Base-by-base conservation (phyloP, 1,284 basidiomycete genomes). In the Boletellus sp. region DNA sequence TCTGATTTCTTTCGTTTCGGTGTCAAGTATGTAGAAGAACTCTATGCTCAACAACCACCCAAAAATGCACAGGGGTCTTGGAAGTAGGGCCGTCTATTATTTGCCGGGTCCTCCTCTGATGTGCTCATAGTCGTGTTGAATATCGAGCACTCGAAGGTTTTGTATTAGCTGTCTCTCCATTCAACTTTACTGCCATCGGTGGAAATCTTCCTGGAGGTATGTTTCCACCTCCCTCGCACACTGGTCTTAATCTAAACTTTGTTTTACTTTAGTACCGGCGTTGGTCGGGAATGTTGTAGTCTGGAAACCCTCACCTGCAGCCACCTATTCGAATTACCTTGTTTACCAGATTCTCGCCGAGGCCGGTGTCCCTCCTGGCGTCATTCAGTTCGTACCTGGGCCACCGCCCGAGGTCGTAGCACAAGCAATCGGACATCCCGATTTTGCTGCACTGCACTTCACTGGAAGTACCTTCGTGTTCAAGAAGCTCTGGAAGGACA, bases 121-220 rank as follows among this genome's bases (percentile, higher is more conserved):
- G 8, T 35, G 21, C 28, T 38, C 2, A 19, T 61, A 94, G 92
- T 77, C 93, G 96, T 48, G 83, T 89, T 46, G 97, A 99, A 74
- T 99, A 94, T 73, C 91, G 97, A 57, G 84, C 96, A 4, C 81
- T 99, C 19, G 96, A 99, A 74, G 97, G 96, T 28, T 99, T 99
- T 73, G 91, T 98, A 30, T 82, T 99, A 47, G 96, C 97, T 15
- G 90, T 99, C 39, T 95, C 96, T 6, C 96, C 96, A 1, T 99
- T 99, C 79, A 99, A 99, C 79, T 99, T 97, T 68, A 97, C 95
- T 44, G 94, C 94, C 28, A 97, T 97, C 58, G 94, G 92, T 51
- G 95, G 92, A 22, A 97, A 97, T 72, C 86, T 97, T 38, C 84
- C 83, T 5, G 87, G 81, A 66, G 75, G 86, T 85, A 55, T 44